Base-by-base conservation (phyloP, 352 stramenopile species). In the Pythium periplocum region DNA sequence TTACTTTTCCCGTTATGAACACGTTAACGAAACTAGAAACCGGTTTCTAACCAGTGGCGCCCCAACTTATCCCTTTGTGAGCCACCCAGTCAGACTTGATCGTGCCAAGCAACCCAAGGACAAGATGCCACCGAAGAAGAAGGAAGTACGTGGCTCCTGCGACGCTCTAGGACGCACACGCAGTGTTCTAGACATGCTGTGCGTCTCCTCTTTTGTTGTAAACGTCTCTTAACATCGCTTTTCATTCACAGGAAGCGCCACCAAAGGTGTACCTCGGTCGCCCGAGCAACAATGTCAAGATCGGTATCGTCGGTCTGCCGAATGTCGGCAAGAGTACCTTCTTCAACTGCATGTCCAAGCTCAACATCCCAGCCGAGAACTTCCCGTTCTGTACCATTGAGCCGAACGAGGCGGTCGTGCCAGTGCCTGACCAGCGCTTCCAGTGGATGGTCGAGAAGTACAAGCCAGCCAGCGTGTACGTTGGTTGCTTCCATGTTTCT, bases 321-420 rank as follows among this genome's bases (percentile, higher is more conserved):
- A 99, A 99, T 78, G 97, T 99, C 34, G 98, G 97, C 65, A 99
- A 99, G 77, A 98, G 83, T 31, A 99, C 97, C 26, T 91, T 99
- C 45, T 99, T 99, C 83, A 99, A 99, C 86, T 97, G 95, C 35
- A 64, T 99, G 57, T 97, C 88, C 32, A 96, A 97, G 77, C 75
- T 96, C 47, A 93, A 96, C 63, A 96, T 96, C 52, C 75, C 87
- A 2, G 81, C 86, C 39, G 87, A 96, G 68, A 96, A 97, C 82
- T 96, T 93, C 66, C 94, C 95, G 41, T 98, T 98, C 70, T 99
- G 96, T 73, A 99, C 97, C 46, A 99, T 99, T 68, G 98, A 99
- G 71, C 97, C 97, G 17, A 99, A 99, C 62, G 93, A 99, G 52
- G 96, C 97, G 11, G 89, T 98, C 53, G 93, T 98, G 39, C 86